Percentiles rank a stretch among this genome's conserved stretches.
phyloP scores from a whole-genome alignment of 2,329 filamentous ascomycete genomes.

The Achaetomium macrosporum region DNA sequence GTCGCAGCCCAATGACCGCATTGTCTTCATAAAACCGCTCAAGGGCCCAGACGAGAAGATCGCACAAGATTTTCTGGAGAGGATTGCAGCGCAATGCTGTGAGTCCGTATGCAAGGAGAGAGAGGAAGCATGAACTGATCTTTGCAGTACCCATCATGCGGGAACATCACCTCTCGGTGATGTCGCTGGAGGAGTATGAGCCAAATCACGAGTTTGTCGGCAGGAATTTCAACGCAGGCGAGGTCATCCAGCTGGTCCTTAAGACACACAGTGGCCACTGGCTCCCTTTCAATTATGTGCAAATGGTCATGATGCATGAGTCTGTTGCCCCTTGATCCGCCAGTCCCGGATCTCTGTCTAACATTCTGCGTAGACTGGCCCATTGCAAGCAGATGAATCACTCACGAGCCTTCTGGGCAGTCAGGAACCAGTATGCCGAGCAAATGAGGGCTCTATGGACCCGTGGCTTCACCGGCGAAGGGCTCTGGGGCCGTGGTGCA shows the following conservation, averaged over 20 bases:
- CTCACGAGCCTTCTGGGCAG: conserved; percentile 71
- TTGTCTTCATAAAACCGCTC: conserved; percentile 81
- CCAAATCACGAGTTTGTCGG: conserved; percentile 79
- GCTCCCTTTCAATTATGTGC: conserved; percentile 77
- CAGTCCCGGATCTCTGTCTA: neutral
- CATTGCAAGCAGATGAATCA: conserved; percentile 94
- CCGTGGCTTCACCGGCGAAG: conserved; percentile 69
- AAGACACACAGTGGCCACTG: conserved; percentile 62
- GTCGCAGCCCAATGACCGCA: conserved; percentile 68
- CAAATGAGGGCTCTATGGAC: conserved; percentile 67
- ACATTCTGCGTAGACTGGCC: conserved; percentile 49
- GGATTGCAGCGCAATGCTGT: conserved; percentile 76
- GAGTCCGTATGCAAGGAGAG: conserved; percentile 22
- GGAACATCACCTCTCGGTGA: conserved; percentile 57
- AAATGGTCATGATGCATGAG: conserved; percentile 96
- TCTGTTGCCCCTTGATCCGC: conserved; percentile 22
- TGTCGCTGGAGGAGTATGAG: conserved; percentile 72
- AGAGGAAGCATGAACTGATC: too few species aligned
- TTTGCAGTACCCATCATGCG: conserved; percentile 61
- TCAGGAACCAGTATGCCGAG: conserved; percentile 65
- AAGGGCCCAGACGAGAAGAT: conserved; percentile 56
- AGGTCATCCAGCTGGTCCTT: conserved; percentile 79
- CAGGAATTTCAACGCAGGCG: conserved; percentile 85
- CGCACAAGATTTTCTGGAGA: conserved; percentile 65
- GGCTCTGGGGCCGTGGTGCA: conserved; percentile 72